A percentile compares a stretch with the other conserved stretches of the same genome.
phyloP scores from a whole-genome alignment of 768 basidiomycete species.

The Mycena amicta region DNA sequence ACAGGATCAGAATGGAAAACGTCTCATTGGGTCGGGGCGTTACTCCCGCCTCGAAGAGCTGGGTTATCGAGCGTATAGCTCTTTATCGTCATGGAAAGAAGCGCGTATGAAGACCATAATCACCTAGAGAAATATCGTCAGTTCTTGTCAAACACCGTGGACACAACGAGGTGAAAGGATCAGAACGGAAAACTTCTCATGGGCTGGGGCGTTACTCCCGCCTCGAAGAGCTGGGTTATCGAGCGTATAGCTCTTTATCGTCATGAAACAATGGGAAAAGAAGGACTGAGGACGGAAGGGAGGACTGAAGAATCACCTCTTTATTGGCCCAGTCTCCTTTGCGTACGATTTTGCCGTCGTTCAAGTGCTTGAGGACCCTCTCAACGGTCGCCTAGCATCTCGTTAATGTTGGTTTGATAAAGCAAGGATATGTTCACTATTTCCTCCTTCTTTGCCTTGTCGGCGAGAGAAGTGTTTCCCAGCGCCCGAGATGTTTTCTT shows the following conservation, averaged over 20 bases:
- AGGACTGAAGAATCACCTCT: conserved; percentile 85
- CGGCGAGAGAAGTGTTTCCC: conserved; percentile 78
- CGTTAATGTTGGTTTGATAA: conserved; percentile 10
- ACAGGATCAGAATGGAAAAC: conserved; percentile 33
- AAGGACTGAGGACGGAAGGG: too few relatives aligned
- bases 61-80: conserved; percentile 73
- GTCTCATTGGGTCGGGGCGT: conserved; percentile 48
- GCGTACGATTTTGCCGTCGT: conserved; percentile 84
- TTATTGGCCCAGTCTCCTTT: conserved; percentile 95
- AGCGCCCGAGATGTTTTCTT: conserved; percentile 76
- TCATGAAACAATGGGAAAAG: conserved; percentile 33
- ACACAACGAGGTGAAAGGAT: conserved; percentile 28
- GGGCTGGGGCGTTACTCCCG: conserved; percentile 79
- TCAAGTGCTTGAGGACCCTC: conserved; percentile 79
- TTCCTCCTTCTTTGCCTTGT: conserved; percentile 96
- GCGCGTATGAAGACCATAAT: background rate
- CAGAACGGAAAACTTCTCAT: conserved; percentile 58
- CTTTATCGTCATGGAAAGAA: conserved; percentile 57
- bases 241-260: conserved; percentile 78
- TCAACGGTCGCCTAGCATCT: conserved; percentile 71
- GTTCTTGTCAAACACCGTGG: too few relatives aligned
- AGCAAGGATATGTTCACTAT: conserved; percentile 56
- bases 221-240: conserved; percentile 91
- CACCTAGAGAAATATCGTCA: conserved; percentile 23
- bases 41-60: conserved; percentile 78